Base-by-base conservation (phyloP, 371 early-diverging fungal genomes). In the Mycotypha africana region DNA sequence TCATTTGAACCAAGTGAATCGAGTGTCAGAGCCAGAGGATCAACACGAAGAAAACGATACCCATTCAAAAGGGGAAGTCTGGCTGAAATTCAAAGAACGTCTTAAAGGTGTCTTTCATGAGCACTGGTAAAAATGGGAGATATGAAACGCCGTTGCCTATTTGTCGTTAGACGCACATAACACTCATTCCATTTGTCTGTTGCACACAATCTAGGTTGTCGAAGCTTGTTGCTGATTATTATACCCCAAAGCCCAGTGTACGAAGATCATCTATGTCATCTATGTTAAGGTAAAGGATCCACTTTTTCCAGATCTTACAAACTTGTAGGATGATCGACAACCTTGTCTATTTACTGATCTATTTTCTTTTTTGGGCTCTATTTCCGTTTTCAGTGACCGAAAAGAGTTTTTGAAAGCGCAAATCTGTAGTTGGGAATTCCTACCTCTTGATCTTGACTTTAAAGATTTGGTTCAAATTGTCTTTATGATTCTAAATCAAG, bases 381-480 rank as follows among this genome's bases (percentile, higher is more conserved):
- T 28, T 28, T 38, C 7, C 11, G 17, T 51, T 39, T 51, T 37
- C 14, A 60, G 65, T 43, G 74, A 74, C 24, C 57, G 74, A 15
- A 64, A 62, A 16, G 62, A 66, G 12, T 46, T 64, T 32, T 60
- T 80, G 1, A 64, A 65, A 45, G 44, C 44, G 16, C 66, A 67
- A 30, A 60, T 84, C 5, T 63, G 78, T 17, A 76, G 74, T 31
- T 84, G 86, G 84, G 68, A 76, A 22, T 82, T 84, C 45, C 54
- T 70, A 47, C 82, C 86, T 5, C 72, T 81, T 49, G 80, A 82
- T 38, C 51, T 84, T 16, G 57, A 67, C 16, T 68, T 70, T 24
- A 69, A 72, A 28, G 86, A 85, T 38, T 54, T 84, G 49, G 63
- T 85, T 38, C 76, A 82, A 44, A 78, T 83, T 33, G 82, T 75